Conservation (phyloP, 306 rosid species). For the Cyamopsis tetragonoloba region DNA sequence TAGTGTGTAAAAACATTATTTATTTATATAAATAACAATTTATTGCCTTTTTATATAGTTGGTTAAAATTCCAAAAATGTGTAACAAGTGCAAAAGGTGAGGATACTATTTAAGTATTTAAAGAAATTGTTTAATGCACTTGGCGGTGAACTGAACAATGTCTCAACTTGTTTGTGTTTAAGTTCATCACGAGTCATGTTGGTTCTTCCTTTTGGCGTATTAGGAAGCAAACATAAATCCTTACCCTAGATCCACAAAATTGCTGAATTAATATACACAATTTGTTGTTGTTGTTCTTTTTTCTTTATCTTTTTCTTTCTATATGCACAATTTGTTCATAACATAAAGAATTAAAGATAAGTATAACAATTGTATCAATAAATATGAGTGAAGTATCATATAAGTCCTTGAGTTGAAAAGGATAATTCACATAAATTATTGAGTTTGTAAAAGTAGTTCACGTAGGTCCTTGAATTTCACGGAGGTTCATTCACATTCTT, state of each 20-base stretch:
- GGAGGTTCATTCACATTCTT: no score
- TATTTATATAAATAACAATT: background rate
- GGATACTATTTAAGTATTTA: conserved; percentile 13
- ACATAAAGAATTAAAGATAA: no score
- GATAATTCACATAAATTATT: no score
- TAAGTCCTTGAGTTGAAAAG: no score
- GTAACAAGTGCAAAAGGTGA: background rate
- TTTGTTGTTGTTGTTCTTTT: background rate
- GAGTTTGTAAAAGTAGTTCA: no score
- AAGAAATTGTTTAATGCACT: conserved; percentile 12
- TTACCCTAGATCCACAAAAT: conserved; percentile 4
- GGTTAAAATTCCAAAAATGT: background rate
- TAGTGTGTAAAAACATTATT: background rate
- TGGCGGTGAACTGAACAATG: conserved; percentile 17
- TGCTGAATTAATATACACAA: background rate
- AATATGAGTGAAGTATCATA: no score
- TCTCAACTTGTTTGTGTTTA: conserved; percentile 21
- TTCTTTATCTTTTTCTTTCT: no score
- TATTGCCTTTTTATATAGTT: background rate
- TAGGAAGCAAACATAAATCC: background rate
- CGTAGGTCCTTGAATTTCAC: no score
- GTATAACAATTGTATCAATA: background rate
- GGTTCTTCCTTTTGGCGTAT: conserved; percentile 16
- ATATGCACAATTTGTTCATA: no score
- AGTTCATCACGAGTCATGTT: conserved; percentile 27